Base-by-base conservation (phyloP, 1,139 yeast species). In the Candida sanyaensis region DNA sequence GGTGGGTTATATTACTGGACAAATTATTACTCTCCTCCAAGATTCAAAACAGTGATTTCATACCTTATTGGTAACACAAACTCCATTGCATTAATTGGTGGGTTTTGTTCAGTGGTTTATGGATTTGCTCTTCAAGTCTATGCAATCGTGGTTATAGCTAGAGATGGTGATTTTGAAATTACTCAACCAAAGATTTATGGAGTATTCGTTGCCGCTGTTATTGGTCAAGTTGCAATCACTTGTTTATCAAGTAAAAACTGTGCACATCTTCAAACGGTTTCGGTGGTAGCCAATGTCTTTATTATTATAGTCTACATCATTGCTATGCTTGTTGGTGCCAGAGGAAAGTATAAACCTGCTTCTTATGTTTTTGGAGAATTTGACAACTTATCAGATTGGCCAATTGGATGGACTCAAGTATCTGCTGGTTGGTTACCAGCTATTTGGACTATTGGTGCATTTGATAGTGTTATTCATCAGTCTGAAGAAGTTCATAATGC, bases 381-480 rank as follows among this genome's bases (percentile, higher is more conserved):
- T 43, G 72, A 77, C 30, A 84, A 84, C 60, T 67, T 64, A 39
- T 69, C 84, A 12, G 77, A 71, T 37, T 87, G 90, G 87, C 73
- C 80, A 10, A 63, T 68, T 24, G 91, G 90, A 12, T 85, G 88
- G 86, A 76, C 83, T 42, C 82, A 80, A 61, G 62, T 80, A 55
- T 64, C 80, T 43, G 45, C 45, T 40, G 74, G 84, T n/a, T 78
- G 86, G 78, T 76, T 84, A 75, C 83, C 88, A 2, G 83, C 86
- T 0, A 79, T 80, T 46, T 81, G 86, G 86, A 79, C 84, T 21
- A 81, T 80, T 58, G 84, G 84, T 54, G 85, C 88, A 0, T 85
- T 84, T 60, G 92, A 86, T 61, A 79, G 87, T 6, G 83, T 86
- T 56, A 82, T 85, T 43, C 91, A 86, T 63, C 80, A 84, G 78